phyloP scores from a whole-genome alignment of 148 eudicot genomes.

The Cornus controversa region DNA sequence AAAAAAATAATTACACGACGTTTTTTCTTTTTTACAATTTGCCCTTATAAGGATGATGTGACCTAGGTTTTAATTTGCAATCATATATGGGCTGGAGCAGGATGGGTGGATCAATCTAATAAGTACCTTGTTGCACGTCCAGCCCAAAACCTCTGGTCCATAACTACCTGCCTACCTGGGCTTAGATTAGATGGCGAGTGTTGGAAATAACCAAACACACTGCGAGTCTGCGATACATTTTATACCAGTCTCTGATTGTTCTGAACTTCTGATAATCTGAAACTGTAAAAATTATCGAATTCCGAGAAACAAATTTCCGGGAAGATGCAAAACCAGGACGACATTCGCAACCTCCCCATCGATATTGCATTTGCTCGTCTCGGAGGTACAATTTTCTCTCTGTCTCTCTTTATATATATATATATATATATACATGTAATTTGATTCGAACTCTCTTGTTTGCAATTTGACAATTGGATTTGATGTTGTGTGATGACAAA shows the following conservation, averaged over 20 bases:
- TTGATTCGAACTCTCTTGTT: background rate
- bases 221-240: background rate
- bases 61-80: too few species aligned
- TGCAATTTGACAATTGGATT: background rate
- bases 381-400: conserved; percentile 46
- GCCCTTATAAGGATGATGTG: too few species aligned
- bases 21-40: too few species aligned
- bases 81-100: too few species aligned
- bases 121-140: background rate
- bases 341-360: conserved; percentile 82
- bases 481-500: conserved; percentile 24
- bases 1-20: too few species aligned
- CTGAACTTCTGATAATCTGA: conserved; percentile 4
- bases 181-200: too few species aligned
- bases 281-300: background rate
- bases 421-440: background rate
- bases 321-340: conserved; percentile 50
- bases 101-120: too few species aligned
- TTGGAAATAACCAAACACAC: too few species aligned
- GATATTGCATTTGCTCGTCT: conserved; percentile 90
- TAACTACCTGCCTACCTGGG: background rate
- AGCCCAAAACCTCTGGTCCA: background rate
- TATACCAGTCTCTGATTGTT: background rate
- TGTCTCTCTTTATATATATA: background rate
- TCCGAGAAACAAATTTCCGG: conserved; percentile 6